Percentiles rank a stretch among this genome's conserved stretches.
These are phyloP conservation scores for Eremothecium sinecaudum DNA, from an alignment of 1,139 yeast species.

Conservation along the genomic window DNA sequence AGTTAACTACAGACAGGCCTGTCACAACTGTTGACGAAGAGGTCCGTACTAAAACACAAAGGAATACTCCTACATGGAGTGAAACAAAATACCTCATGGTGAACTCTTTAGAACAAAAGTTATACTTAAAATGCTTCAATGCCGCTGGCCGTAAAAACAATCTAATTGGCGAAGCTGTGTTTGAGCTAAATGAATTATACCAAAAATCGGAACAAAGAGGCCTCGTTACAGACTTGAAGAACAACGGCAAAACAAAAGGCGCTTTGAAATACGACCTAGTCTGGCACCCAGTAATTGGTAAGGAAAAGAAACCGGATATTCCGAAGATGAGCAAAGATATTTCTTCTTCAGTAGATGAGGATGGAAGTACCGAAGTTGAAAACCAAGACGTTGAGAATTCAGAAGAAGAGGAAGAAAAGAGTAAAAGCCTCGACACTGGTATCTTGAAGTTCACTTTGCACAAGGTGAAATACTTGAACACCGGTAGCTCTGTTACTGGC, in stretches of 20 bases:
- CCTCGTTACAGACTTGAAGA: conserved; percentile 29
- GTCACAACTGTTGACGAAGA: conserved; percentile 31
- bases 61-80: conserved; percentile 51
- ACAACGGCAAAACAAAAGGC: conserved; percentile 53
- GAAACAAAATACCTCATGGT: conserved; percentile 56
- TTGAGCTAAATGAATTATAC: conserved; percentile 49
- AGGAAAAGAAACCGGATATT: conserved; percentile 10
- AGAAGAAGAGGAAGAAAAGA: conserved; percentile 26
- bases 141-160: conserved; percentile 49
- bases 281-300: conserved; percentile 50
- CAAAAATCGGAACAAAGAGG: conserved; percentile 39
- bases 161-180: conserved; percentile 46
- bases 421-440: conserved; percentile 52
- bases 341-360: conserved; percentile 4
- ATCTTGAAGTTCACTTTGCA: conserved; percentile 61
- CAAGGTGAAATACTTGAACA: conserved; percentile 64
- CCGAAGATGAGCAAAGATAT: conserved; percentile 6
- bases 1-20: conserved; percentile 39
- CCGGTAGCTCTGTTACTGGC: conserved; percentile 56
- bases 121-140: conserved; percentile 46
- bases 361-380: conserved; percentile 5
- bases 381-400: no score
- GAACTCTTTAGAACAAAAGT: conserved; percentile 47
- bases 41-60: conserved; percentile 49
- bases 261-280: conserved; percentile 50